These are phyloP conservation scores for Vinca minor DNA, from an alignment of 257 asterid species.

Conservation along the genomic window DNA sequence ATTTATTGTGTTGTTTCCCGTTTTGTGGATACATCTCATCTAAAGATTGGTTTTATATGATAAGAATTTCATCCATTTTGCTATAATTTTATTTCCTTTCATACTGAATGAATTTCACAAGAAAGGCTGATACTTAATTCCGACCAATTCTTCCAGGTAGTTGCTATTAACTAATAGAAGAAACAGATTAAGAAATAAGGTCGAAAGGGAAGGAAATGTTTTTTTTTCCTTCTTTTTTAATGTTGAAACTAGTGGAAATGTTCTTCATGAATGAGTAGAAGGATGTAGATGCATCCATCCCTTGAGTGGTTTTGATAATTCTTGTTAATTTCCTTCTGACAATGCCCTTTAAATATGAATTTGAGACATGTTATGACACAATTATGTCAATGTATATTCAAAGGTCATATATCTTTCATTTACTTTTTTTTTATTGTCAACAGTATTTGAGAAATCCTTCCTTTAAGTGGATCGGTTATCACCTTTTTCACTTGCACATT, in stretches of 20 bases:
- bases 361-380: background rate
- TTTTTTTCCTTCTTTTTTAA: too few species aligned
- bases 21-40: background rate
- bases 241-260: background rate
- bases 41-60: background rate
- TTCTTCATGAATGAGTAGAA: constrained; percentile 1
- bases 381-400: background rate
- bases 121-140: background rate
- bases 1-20: background rate
- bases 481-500: background rate
- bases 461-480: background rate
- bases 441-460: background rate
- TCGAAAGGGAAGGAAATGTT: background rate
- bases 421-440: background rate
- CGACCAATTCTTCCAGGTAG: background rate
- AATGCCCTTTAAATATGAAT: background rate
- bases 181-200: background rate
- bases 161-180: background rate
- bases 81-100: background rate
- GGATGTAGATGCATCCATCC: background rate
- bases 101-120: background rate
- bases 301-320: background rate
- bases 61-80: background rate
- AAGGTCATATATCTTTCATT: background rate
- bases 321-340: background rate